phyloP scores from a whole-genome alignment of 805 yeast genomes.

The Metschnikowia continentalis region DNA sequence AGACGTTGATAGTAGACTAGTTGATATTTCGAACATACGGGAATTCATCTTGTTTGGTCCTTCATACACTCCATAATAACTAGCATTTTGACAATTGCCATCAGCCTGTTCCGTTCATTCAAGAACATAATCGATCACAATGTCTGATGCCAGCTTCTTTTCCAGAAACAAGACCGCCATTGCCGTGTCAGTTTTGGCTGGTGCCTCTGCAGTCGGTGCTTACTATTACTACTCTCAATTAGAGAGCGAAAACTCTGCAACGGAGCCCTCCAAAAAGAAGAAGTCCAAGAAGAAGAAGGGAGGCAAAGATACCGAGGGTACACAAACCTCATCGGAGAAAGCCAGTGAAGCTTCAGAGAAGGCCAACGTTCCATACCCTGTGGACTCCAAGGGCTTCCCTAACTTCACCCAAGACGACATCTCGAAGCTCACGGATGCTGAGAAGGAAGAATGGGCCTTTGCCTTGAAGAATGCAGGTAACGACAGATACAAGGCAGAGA shows the following conservation, averaged over 20 bases:
- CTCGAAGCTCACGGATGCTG: slow-evolving; percentile 42
- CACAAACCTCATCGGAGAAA: slow-evolving; percentile 15
- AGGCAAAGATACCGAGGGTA: slow-evolving; percentile 19
- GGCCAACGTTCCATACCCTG: slow-evolving; percentile 43
- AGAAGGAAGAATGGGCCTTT: slow-evolving; percentile 61
- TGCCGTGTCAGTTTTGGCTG: slow-evolving; percentile 58
- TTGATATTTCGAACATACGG: neutral
- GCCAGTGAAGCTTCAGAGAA: neutral
- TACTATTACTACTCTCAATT: slow-evolving; percentile 44
- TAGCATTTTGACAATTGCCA: neutral
- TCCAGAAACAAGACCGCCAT: slow-evolving; percentile 59
- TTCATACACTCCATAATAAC: neutral
- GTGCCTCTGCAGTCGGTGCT: slow-evolving; percentile 61
- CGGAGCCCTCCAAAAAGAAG: slow-evolving; percentile 28
- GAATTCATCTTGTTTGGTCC: neutral
- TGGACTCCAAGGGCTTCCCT: slow-evolving; percentile 54
- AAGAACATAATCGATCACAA: slow-evolving; percentile 3
- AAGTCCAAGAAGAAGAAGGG: slow-evolving; percentile 47
- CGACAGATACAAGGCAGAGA: slow-evolving; percentile 62
- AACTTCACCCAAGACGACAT: slow-evolving; percentile 46
- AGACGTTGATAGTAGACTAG: neutral
- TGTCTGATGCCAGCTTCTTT: slow-evolving; percentile 32
- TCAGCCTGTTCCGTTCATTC: neutral
- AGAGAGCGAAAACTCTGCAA: slow-evolving; percentile 14
- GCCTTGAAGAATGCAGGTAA: slow-evolving; percentile 90